Evolutionary conservation across 345 rosid genomes (phyloP).

Genomic region (Acer negundo): DNA sequence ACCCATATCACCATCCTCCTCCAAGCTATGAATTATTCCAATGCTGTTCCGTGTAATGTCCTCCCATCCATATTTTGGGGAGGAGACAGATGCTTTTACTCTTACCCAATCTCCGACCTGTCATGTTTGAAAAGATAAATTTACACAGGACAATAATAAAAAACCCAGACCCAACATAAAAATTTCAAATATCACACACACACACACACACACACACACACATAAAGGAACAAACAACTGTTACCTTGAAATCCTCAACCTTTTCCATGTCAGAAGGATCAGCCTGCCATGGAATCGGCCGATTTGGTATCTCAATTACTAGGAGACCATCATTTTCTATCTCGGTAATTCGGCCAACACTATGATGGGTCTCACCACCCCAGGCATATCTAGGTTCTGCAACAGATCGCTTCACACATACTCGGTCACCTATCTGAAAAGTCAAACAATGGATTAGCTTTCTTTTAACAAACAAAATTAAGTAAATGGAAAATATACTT

Average conservation of each 20-base stretch:
- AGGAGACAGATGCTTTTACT: constrained; percentile 91
- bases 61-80: constrained; percentile 98
- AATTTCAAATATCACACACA: background rate
- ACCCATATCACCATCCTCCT: constrained; percentile 93
- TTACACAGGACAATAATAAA: constrained; percentile 14
- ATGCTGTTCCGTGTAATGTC: constrained; percentile 78
- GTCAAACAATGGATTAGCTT: constrained; percentile 25
- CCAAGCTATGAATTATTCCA: constrained; percentile 91
- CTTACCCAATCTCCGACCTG: constrained; percentile 99
- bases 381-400: constrained; percentile 99
- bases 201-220: constrained; percentile 1
- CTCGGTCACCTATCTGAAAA: constrained; percentile 84
- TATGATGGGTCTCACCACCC: constrained; percentile 99
- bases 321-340: constrained; percentile 97
- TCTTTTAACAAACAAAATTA: constrained; percentile 17
- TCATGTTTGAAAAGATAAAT: constrained; percentile 21
- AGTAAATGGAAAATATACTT: background rate
- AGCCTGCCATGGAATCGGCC: constrained; percentile 94
- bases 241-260: constrained; percentile 94
- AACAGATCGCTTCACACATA: constrained; percentile 96
- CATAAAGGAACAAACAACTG: background rate
- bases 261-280: constrained; percentile 99
- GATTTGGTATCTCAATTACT: constrained; percentile 86
- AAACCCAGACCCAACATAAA: background rate
- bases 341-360: constrained; percentile 90